Percentiles rank a stretch among this genome's conserved stretches.
These are phyloP conservation scores for Silene latifolia DNA, from an alignment of 148 eudicot genomes.

Conservation along the genomic window DNA sequence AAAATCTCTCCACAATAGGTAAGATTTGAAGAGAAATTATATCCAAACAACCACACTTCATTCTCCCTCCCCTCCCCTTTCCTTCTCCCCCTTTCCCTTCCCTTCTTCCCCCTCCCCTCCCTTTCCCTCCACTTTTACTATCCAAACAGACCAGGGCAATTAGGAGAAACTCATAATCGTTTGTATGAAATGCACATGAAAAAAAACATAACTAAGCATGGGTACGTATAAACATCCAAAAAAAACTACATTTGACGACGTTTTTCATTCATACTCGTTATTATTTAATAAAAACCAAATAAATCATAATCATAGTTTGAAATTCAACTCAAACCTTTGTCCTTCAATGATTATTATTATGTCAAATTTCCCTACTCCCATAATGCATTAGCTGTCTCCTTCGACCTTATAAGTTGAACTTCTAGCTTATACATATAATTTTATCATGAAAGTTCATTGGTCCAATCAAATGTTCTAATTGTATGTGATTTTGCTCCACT, in stretches of 20 bases:
- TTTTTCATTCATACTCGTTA: slow-evolving; percentile 19
- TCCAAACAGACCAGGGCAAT: too few relatives aligned
- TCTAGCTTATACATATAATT: slow-evolving; percentile 12
- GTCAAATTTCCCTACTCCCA: slow-evolving; percentile 18
- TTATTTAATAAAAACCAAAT: background rate
- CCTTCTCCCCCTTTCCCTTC: too few relatives aligned
- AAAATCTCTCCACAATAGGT: too few relatives aligned
- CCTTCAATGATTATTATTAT: slow-evolving; percentile 18
- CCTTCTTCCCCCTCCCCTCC: too few relatives aligned
- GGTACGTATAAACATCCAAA: slow-evolving; percentile 29
- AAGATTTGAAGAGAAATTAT: too few relatives aligned
- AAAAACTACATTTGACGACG: slow-evolving; percentile 1
- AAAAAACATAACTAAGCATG: slow-evolving; percentile 15
- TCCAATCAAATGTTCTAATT: slow-evolving; percentile 16
- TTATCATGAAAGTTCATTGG: slow-evolving; percentile 22
- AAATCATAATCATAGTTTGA: slow-evolving; percentile 12
- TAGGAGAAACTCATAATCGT: background rate
- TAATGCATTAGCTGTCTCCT: slow-evolving; percentile 27
- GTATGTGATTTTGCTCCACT: background rate
- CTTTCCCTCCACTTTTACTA: too few relatives aligned
- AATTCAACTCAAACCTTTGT: slow-evolving; percentile 26
- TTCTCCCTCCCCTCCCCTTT: too few relatives aligned
- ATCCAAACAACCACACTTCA: too few relatives aligned
- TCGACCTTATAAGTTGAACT: slow-evolving; percentile 12
- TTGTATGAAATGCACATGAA: slow-evolving; percentile 12